Percentiles rank a stretch among this genome's conserved stretches.
Evolutionary conservation across 2,329 filamentous ascomycete genomes (phyloP).

Genomic region (Graphium sp.): DNA sequence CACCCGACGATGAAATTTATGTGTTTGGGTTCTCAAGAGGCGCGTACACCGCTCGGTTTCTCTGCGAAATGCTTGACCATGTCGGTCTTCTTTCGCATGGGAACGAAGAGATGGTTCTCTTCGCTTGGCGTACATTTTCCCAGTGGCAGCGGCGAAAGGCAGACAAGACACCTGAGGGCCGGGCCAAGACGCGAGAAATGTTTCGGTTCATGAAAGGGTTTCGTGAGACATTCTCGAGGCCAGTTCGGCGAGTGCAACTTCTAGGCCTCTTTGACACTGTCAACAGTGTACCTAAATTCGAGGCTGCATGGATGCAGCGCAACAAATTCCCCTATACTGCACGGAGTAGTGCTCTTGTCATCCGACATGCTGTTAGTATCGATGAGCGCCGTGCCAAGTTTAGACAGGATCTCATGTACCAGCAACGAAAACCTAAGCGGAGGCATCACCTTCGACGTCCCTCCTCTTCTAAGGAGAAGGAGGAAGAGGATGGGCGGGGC

Average conservation of each 20-base stretch:
- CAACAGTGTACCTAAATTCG: constrained; percentile 64
- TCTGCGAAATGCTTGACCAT: constrained; percentile 74
- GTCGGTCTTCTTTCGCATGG: constrained; percentile 65
- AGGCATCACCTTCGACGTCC: too few relatives aligned
- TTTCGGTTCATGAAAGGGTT: constrained; percentile 66
- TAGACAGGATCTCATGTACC: constrained; percentile 51
- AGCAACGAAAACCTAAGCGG: constrained; percentile 14
- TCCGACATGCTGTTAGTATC: constrained; percentile 54
- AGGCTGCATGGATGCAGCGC: constrained; percentile 61
- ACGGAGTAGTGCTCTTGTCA: constrained; percentile 38
- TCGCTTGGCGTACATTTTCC: constrained; percentile 70
- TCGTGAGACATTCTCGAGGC: constrained; percentile 63
- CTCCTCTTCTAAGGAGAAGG: not conserved
- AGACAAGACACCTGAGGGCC: constrained; percentile 21
- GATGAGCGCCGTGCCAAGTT: constrained; percentile 59
- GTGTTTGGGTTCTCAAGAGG: constrained; percentile 62
- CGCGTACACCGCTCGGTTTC: constrained; percentile 56
- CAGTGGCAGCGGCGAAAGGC: constrained; percentile 50
- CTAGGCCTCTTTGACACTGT: constrained; percentile 71
- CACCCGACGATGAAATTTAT: constrained; percentile 46
- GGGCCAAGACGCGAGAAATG: constrained; percentile 34
- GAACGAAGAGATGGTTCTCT: constrained; percentile 72
- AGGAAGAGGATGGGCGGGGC: constrained; percentile 1
- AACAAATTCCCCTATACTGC: constrained; percentile 59
- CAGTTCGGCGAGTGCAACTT: constrained; percentile 57